Conservation (phyloP, 176 grass and related monocot species). For the Panicum miliaceum region DNA sequence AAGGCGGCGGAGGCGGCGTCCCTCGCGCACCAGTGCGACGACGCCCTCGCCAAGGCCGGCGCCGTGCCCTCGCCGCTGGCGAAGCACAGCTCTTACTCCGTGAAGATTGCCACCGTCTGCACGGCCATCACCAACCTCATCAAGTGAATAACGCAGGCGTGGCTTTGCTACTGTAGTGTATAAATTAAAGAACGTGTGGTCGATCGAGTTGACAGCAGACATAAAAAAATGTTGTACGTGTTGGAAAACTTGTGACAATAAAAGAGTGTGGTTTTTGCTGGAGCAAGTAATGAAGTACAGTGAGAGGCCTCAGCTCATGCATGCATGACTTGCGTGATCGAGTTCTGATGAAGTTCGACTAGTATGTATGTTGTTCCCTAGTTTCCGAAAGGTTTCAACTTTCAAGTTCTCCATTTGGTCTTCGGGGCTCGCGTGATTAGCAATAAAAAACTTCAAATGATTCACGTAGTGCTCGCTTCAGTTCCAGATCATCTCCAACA, state of each 20-base stretch:
- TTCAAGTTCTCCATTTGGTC: neutral
- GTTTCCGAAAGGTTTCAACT: neutral
- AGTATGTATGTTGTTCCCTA: too few relatives aligned
- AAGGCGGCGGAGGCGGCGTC: conserved; percentile 26
- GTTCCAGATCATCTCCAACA: too few relatives aligned
- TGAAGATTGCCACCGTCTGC: conserved; percentile 31
- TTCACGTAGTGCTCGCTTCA: neutral
- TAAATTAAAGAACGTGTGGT: neutral
- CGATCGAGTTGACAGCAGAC: neutral
- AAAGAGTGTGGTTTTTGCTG: neutral
- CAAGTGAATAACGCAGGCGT: conserved; percentile 29
- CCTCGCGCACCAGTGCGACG: conserved; percentile 47
- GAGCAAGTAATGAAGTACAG: neutral
- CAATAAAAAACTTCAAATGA: neutral
- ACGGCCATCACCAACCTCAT: conserved; percentile 54
- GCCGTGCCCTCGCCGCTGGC: conserved; percentile 32
- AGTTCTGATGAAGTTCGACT: too few relatives aligned
- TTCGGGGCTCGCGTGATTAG: neutral
- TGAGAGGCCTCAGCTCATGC: too few relatives aligned
- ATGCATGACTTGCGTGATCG: too few relatives aligned
- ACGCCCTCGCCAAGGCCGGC: conserved; percentile 38
- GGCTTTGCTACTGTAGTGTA: neutral
- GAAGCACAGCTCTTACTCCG: conserved; percentile 24
- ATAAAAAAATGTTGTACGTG: conserved; percentile 5
- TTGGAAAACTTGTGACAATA: neutral